Evolutionary conservation across 2,329 filamentous ascomycete species (phyloP).

Genomic region (Anisogramma anomala): DNA sequence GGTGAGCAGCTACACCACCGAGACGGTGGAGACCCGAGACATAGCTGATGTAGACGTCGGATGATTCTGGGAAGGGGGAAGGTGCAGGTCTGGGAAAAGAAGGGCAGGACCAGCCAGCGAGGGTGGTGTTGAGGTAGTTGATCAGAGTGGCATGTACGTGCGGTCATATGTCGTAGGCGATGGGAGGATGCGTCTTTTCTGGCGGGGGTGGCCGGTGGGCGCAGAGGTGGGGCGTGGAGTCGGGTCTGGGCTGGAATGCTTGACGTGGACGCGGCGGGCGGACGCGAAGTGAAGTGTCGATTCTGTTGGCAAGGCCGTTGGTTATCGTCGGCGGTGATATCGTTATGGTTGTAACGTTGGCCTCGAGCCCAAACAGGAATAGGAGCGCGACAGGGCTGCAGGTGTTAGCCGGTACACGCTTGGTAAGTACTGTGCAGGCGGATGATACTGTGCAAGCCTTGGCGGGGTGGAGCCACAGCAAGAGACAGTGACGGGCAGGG

Average conservation of each 20-base stretch:
- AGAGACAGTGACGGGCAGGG: too few species aligned
- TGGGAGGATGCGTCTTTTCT: background rate
- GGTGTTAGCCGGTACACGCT: too few species aligned
- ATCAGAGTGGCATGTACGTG: background rate
- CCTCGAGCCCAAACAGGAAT: too few species aligned
- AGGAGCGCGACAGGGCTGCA: too few species aligned
- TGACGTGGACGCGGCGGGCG: background rate
- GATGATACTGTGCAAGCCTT: too few species aligned
- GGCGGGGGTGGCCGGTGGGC: conserved; percentile 1
- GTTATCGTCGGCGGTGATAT: background rate
- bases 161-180: background rate
- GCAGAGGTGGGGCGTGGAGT: background rate
- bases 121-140: background rate
- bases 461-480: too few species aligned
- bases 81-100: conserved; percentile 1
- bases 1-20: conserved; percentile 11
- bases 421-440: too few species aligned
- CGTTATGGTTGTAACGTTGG: too few species aligned
- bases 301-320: background rate
- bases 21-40: conserved; percentile 12
- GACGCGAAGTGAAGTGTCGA: background rate
- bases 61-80: background rate
- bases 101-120: background rate
- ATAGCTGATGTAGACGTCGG: conserved; percentile 13
- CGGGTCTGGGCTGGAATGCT: background rate